Conservation (phyloP, 176 grass and related monocot species). For the Calamus simplicifolius region DNA sequence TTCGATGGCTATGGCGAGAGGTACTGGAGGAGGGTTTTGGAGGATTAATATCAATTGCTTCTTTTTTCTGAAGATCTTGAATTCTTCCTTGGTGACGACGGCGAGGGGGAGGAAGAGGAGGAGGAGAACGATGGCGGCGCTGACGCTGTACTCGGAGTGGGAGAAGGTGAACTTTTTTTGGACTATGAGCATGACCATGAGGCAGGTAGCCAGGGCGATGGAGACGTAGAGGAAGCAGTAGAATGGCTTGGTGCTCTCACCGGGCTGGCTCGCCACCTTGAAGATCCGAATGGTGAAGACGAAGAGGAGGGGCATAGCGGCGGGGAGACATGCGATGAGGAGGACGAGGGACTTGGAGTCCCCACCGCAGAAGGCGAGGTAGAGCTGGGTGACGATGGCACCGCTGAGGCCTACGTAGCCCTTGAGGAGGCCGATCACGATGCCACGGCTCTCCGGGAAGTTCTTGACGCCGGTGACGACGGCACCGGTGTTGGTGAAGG, state of each 20-base stretch:
- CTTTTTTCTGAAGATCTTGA: too few relatives aligned
- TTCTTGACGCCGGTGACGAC: constrained; percentile 23
- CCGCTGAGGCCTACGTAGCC: constrained; percentile 18
- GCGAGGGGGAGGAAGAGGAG: constrained; percentile 1
- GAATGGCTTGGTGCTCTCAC: constrained; percentile 2
- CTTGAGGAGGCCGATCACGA: constrained; percentile 21
- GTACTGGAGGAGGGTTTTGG: too few relatives aligned
- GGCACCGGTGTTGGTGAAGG: constrained; percentile 17
- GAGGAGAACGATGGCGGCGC: constrained; percentile 10
- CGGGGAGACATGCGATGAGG: constrained; percentile 35
- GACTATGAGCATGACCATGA: constrained; percentile 16
- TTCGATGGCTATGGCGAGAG: too few relatives aligned
- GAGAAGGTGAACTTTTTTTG: constrained; percentile 23
- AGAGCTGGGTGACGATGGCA: constrained; percentile 13
- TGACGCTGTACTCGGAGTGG: constrained; percentile 8
- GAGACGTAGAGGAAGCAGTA: constrained; percentile 20
- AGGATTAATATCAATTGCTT: too few relatives aligned
- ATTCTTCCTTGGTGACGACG: too few relatives aligned
- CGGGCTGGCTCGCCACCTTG: not conserved
- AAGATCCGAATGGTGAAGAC: constrained; percentile 33
- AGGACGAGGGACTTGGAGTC: constrained; percentile 35
- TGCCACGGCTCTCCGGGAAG: constrained; percentile 17
- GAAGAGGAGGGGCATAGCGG: constrained; percentile 30
- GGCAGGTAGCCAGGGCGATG: constrained; percentile 21
- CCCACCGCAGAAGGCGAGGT: constrained; percentile 14